These are phyloP conservation scores for Ceratobasidium sp. DNA, from an alignment of 1,284 basidiomycete genomes.

Conservation along the genomic window DNA sequence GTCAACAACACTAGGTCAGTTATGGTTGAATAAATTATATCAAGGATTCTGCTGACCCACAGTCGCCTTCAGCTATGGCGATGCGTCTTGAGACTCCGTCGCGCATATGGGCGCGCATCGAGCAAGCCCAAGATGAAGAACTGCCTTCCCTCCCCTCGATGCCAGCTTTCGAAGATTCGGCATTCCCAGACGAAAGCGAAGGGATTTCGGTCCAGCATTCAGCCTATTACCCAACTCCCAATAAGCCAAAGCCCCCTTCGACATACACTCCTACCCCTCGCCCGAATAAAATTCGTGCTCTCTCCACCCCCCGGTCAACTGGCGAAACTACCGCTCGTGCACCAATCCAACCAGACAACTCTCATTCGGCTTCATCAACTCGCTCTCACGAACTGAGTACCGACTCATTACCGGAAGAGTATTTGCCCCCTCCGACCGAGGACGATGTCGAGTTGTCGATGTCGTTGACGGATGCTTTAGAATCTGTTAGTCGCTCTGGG, in stretches of 20 bases:
- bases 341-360: constrained; percentile 25
- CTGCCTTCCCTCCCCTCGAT: constrained; percentile 41
- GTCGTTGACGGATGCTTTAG: constrained; percentile 37
- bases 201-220: constrained; percentile 31
- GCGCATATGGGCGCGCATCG: constrained; percentile 42
- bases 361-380: constrained; percentile 13
- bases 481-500: constrained; percentile 31
- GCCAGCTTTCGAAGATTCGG: constrained; percentile 39
- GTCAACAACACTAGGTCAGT: constrained; percentile 41
- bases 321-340: constrained; percentile 35
- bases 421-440: constrained; percentile 28
- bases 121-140: constrained; percentile 41
- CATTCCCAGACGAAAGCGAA: constrained; percentile 40
- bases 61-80: constrained; percentile 14
- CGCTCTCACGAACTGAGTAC: constrained; percentile 27
- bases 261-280: constrained; percentile 39
- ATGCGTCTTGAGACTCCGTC: constrained; percentile 43
- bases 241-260: constrained; percentile 35
- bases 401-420: constrained; percentile 25
- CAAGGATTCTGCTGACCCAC: constrained; percentile 5
- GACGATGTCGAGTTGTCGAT: constrained; percentile 32
- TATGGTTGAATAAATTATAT: constrained; percentile 6
- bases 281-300: constrained; percentile 34
- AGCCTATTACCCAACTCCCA: constrained; percentile 36
- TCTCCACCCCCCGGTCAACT: constrained; percentile 26